Evolutionary conservation across 768 basidiomycete genomes (phyloP), one percentile per base, ranked within the genome.

Genomic region (Boletus tylopilopsis): DNA sequence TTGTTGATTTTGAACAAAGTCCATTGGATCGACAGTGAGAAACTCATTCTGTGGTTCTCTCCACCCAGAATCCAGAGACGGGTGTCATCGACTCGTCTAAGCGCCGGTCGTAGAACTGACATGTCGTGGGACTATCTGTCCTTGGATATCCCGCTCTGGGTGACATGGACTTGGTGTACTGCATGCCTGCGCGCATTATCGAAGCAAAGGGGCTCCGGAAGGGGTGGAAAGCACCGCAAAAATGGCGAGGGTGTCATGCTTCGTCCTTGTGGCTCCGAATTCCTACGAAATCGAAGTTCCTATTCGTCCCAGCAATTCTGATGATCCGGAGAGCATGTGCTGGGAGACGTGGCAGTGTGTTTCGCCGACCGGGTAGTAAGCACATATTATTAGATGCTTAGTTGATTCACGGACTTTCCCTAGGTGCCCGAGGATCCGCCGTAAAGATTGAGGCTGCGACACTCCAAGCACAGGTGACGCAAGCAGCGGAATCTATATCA

Each of bases 111-210:
- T 22, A 49, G 43, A 58, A 40, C 19, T 54, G 43, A 22, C 21
- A n/a, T n/a, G 16, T 33, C 13, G 10, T 16, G 63, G 94, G 93
- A 1, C 76, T 99, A 24, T 94, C 93, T 0, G 71, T 97, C 16
- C 74, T 97, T 11, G 91, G 92, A 16, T 94, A 93, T 60, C 87
- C 90, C 0, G 86, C 82, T 2, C 68, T 99, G 21, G 75, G 81
- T 13, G 90, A 92, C 56, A 70, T 98, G 35, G 96, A 98, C 64
- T 95, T 94, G 0, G 86, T 96, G 19, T 96, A 94, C 62, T 98
- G 95, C 71, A 93, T 98, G 93, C 95, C 93, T 8, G 86, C 86
- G 1, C 64, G 64, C 10, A 59, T 93, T 8, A 90, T 92, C 36
- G 82, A 87, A 63, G 67, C 66, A 32, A 78, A 68, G 67, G 92